Conservation (phyloP, 176 grass and related monocot species). For the Rhynchospora pubera region DNA sequence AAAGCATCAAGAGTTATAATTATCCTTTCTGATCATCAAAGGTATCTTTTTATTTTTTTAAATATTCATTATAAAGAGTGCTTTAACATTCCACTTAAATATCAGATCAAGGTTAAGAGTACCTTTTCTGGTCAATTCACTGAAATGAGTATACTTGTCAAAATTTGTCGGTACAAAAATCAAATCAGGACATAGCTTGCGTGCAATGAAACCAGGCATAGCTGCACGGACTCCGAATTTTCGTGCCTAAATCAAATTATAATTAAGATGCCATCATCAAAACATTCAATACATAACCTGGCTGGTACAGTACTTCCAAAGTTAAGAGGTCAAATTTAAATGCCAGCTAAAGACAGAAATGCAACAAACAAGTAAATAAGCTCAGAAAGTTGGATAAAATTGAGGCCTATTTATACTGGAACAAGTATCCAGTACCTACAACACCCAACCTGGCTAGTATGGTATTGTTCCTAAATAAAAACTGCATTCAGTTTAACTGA, state of each 20-base stretch:
- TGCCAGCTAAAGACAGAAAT: too few relatives aligned
- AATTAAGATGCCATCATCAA: background rate
- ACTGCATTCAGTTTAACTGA: background rate
- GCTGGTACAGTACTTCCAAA: background rate
- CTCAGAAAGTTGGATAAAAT: background rate
- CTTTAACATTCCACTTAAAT: background rate
- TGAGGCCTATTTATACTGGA: background rate
- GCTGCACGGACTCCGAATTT: slow-evolving; percentile 96
- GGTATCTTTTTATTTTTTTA: background rate
- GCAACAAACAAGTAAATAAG: background rate
- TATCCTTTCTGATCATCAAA: background rate
- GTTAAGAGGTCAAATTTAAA: background rate
- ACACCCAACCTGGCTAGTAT: background rate
- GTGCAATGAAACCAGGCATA: slow-evolving; percentile 98
- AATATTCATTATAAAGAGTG: slow-evolving; percentile 7
- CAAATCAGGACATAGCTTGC: slow-evolving; percentile 82
- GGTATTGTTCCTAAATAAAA: background rate
- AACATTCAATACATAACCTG: background rate
- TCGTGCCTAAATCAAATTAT: slow-evolving; percentile 47
- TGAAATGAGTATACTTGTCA: slow-evolving; percentile 81
- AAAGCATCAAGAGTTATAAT: background rate
- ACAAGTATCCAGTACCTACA: background rate
- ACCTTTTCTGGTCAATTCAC: slow-evolving; percentile 91
- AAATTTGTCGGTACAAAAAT: slow-evolving; percentile 88
- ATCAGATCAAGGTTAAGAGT: slow-evolving; percentile 18